phyloP scores from a whole-genome alignment of 2,329 filamentous ascomycete genomes.

The Pseudopyricularia javanii region DNA sequence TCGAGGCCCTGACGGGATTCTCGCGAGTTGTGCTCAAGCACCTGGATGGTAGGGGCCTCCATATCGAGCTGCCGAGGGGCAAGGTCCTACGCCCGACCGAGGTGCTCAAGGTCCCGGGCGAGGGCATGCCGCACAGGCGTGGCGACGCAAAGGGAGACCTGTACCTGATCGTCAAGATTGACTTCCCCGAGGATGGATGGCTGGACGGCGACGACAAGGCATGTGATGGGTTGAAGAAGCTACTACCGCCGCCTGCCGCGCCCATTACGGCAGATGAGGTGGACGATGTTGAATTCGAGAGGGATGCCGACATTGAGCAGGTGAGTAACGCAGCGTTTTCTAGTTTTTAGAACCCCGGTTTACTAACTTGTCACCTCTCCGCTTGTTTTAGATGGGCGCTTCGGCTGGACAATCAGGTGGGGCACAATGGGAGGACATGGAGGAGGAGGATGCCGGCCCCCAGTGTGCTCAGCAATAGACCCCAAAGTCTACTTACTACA shows the following conservation, averaged over 20 bases:
- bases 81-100: constrained; percentile 75
- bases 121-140: constrained; percentile 90
- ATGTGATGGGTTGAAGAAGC: constrained; percentile 57
- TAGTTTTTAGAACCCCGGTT: not conserved
- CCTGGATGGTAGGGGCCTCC: constrained; percentile 83
- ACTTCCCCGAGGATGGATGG: constrained; percentile 85
- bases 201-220: constrained; percentile 54
- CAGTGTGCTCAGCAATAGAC: constrained; percentile 64
- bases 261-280: constrained; percentile 60
- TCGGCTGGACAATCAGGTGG: constrained; percentile 56
- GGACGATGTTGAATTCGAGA: constrained; percentile 80
- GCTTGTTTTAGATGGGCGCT: constrained; percentile 62
- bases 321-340: constrained; percentile 28
- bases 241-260: constrained; percentile 55
- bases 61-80: constrained; percentile 66
- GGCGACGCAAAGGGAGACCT: constrained; percentile 77
- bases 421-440: constrained; percentile 59
- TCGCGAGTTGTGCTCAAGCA: constrained; percentile 83
- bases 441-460: constrained; percentile 51
- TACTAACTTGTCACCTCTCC: not conserved
- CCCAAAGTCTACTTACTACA: no score
- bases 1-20: constrained; percentile 80
- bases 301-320: constrained; percentile 72
- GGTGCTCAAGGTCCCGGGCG: constrained; percentile 71
- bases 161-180: constrained; percentile 73